Evolutionary conservation across 2,329 filamentous ascomycete species (phyloP).

Genomic region (Didymella keratinophila): DNA sequence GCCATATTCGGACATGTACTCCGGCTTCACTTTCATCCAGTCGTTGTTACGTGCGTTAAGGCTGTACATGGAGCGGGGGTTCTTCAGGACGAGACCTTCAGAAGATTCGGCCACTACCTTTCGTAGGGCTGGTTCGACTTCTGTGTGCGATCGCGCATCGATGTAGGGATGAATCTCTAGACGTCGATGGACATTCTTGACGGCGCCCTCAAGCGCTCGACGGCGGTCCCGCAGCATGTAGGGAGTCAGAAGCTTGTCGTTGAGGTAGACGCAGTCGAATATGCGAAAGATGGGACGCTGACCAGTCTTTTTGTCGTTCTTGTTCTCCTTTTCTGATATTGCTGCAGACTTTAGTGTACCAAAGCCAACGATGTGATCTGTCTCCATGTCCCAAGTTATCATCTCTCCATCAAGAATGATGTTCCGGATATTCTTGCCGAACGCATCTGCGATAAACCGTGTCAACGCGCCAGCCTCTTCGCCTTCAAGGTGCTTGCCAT

Average conservation of each 20-base stretch:
- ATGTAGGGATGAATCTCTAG: constrained; percentile 82
- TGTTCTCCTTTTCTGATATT: constrained; percentile 78
- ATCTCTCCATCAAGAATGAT: constrained; percentile 97
- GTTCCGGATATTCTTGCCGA: constrained; percentile 78
- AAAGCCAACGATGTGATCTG: constrained; percentile 86
- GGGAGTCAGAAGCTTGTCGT: constrained; percentile 77
- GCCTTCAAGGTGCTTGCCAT: constrained; percentile 79
- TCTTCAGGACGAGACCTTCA: constrained; percentile 93
- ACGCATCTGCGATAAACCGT: constrained; percentile 78
- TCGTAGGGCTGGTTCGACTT: constrained; percentile 81
- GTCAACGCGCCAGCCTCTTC: constrained; percentile 76
- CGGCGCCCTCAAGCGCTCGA: constrained; percentile 74
- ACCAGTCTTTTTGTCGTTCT: constrained; percentile 62
- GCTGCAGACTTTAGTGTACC: constrained; percentile 94
- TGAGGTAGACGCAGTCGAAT: constrained; percentile 92
- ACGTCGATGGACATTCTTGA: constrained; percentile 74
- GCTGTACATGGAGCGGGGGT: constrained; percentile 83
- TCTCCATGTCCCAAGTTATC: constrained; percentile 94
- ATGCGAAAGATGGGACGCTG: constrained; percentile 81
- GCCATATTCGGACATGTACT: constrained; percentile 97
- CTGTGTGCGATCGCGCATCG: constrained; percentile 69
- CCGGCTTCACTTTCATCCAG: constrained; percentile 98
- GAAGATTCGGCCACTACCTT: constrained; percentile 85
- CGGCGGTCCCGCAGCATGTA: constrained; percentile 85
- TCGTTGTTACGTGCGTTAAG: constrained; percentile 92